Evolutionary conservation across 179 eudicot species (phyloP), one percentile per base, ranked within the genome.

Genomic region (Spinacia oleracea): DNA sequence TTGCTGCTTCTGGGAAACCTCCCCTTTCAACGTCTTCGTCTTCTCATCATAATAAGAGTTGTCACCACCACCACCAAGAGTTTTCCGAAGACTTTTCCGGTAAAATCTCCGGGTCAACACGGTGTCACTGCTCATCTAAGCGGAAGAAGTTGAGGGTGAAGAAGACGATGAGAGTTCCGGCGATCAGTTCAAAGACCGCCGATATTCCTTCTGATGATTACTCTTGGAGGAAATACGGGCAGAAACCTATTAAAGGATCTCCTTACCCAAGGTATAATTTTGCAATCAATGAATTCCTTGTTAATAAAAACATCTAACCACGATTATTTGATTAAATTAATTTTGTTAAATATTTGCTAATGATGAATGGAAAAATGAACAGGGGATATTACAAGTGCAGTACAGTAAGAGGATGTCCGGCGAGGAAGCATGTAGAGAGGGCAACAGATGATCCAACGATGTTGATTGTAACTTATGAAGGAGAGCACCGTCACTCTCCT

Each of bases 171-270:
- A 83, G 91, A 62, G 91, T 91, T 9, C 88, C 93, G 32, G 93
- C 97, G 2, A 81, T 87, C 0, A 89, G 97, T 73, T 75, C 91
- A 15, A 91, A 88, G 77, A 73, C 85, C 4, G 89, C 93, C 0
- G 97, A 91, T 81, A 90, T 91, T 35, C 97, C 97, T 0, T 70
- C 81, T 16, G 97, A 91, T 43, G 91, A 89, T 42, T 91, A 81
- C 23, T 91, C 93, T 0, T 91, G 93, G 97, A 85, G 97, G 29
- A 91, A 91, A 65, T 91, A 91, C 71, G 94, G 94, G 2, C 92
- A 90, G 63, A 90, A 89, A 81, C 92, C 92, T 0, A 89, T 90
- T 83, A 91, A 91, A 71, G 97, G 91, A 0, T 91, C 97, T 20
- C 92, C 93, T 35, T 88, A 86, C 79, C 97, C 97, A 79, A 82